phyloP scores from a whole-genome alignment of 192 early-diverging fungal species.

The Podila minutissima region DNA sequence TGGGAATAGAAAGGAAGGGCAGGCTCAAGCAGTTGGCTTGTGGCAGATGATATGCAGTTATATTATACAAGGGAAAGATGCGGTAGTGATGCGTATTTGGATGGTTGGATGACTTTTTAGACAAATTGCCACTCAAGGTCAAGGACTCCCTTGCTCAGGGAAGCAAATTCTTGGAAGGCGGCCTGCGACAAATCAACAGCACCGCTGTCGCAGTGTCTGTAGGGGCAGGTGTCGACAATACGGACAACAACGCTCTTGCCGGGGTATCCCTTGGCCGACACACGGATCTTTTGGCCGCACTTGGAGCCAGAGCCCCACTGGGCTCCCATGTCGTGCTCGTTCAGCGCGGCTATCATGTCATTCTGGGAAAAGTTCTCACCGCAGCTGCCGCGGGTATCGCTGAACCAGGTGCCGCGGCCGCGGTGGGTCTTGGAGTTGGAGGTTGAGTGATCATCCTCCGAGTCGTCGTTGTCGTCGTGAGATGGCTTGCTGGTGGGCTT shows the following conservation, averaged over 20 bases:
- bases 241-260: constrained; percentile 16
- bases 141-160: constrained; percentile 4
- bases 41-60: no score
- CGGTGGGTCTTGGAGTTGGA: not conserved
- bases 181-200: constrained; percentile 9
- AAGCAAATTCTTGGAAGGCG: constrained; percentile 13
- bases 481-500: no score
- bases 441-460: not conserved
- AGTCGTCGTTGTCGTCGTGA: not conserved
- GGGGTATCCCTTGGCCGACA: constrained; percentile 5
- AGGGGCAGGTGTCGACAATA: constrained; percentile 20
- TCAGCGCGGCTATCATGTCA: constrained; percentile 15
- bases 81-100: not conserved
- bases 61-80: not conserved
- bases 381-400: constrained; percentile 12
- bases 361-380: constrained; percentile 10
- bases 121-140: constrained; percentile 20
- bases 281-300: constrained; percentile 23
- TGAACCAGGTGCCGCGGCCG: constrained; percentile 25
- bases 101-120: not conserved
- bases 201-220: constrained; percentile 11
- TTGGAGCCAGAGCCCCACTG: constrained; percentile 9
- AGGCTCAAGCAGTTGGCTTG: no score
- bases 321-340: constrained; percentile 8
- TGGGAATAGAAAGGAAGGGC: no score